Conservation (phyloP, 352 stramenopile genomes). For the Globisporangium paddicum region DNA sequence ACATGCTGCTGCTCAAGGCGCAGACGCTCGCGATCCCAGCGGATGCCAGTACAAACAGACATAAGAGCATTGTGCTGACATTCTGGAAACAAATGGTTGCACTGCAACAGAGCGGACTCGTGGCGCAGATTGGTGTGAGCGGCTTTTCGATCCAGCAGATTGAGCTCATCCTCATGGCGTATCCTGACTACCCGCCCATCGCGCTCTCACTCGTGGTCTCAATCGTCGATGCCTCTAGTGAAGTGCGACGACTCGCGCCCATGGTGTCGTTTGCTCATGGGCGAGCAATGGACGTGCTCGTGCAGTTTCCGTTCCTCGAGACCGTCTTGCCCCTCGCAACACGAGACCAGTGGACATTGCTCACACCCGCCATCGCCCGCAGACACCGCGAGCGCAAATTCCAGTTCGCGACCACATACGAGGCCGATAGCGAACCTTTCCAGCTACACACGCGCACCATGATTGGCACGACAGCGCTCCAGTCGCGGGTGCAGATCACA, state of each 20-base stretch:
- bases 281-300: conserved; percentile 35
- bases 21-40: conserved; percentile 14
- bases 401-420: conserved; percentile 36
- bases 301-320: conserved; percentile 32
- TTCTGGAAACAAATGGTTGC: conserved; percentile 40
- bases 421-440: conserved; percentile 30
- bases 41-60: conserved; percentile 16
- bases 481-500: conserved; percentile 32
- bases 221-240: no score
- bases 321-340: conserved; percentile 10
- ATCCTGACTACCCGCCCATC: conserved; percentile 19
- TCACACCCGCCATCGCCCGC: conserved; percentile 27
- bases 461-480: conserved; percentile 24
- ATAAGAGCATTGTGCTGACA: conserved; percentile 37
- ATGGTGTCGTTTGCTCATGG: conserved; percentile 37
- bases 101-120: conserved; percentile 31
- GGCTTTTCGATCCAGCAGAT: conserved; percentile 47
- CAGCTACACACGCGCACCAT: conserved; percentile 24
- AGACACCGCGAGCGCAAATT: conserved; percentile 27
- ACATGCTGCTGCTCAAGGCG: conserved; percentile 37
- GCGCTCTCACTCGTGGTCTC: conserved; percentile 17
- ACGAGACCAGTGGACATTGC: conserved; percentile 23
- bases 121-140: conserved; percentile 33
- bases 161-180: conserved; percentile 44
- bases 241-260: conserved; percentile 9